Conservation (phyloP, 495 filamentous ascomycete genomes). For the Podospora tetraspora region DNA sequence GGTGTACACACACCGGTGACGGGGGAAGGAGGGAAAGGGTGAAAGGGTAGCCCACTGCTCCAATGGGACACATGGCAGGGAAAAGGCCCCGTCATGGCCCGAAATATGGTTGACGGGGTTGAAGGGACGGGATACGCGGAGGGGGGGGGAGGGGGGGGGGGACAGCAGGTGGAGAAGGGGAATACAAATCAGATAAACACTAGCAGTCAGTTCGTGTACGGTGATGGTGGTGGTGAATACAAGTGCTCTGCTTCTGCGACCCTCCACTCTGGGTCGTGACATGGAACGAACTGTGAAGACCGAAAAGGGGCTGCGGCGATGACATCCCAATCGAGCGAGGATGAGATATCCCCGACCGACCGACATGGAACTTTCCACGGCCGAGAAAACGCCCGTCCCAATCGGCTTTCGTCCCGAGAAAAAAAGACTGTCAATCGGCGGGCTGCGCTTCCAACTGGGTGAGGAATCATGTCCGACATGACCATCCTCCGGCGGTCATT, state of each 20-base stretch:
- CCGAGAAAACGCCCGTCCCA: not conserved
- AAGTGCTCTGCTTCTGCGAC: not conserved
- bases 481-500: not conserved
- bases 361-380: not conserved
- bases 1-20: not conserved
- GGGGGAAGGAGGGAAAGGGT: not conserved
- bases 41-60: not conserved
- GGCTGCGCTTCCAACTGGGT: not conserved
- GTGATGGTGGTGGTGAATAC: not conserved
- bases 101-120: not conserved
- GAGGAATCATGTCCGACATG: not conserved
- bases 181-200: not conserved
- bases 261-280: not conserved
- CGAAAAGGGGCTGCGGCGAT: not conserved
- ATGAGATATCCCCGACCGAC: not conserved
- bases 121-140: too few species aligned
- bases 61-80: not conserved
- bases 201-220: not conserved
- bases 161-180: not conserved
- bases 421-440: too few species aligned
- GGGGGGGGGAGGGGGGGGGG: too few species aligned
- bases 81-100: not conserved
- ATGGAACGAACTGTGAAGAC: not conserved
- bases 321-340: not conserved
- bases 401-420: not conserved